Evolutionary conservation across 2,329 filamentous ascomycete genomes (phyloP).

Genomic region (Fusarium zealandicum): DNA sequence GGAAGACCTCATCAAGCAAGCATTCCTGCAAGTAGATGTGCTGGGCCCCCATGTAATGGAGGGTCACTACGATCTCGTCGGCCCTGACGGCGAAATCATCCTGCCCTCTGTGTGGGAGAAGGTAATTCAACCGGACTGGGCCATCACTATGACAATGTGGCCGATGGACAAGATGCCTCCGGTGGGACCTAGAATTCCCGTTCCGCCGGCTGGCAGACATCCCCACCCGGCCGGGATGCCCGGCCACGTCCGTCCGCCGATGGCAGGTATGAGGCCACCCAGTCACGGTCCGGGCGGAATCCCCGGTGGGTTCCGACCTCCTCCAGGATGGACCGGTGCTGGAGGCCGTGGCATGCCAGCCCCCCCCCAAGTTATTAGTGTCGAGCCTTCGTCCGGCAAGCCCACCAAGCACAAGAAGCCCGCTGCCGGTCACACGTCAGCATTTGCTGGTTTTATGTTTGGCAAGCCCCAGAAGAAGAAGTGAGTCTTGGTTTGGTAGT

Average conservation of each 20-base stretch:
- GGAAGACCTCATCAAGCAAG: conserved; percentile 86
- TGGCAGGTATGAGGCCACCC: conserved; percentile 22
- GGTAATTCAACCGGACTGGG: conserved; percentile 75
- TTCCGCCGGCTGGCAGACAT: conserved; percentile 26
- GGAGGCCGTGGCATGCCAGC: conserved; percentile 2
- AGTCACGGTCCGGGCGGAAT: conserved; percentile 9
- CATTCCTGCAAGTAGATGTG: conserved; percentile 79
- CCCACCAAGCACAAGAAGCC: conserved; percentile 38
- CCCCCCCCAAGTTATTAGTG: conserved; percentile 35
- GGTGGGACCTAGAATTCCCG: conserved; percentile 32
- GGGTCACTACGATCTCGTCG: conserved; percentile 81
- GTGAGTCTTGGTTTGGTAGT: conserved; percentile 28
- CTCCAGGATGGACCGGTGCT: conserved; percentile 29
- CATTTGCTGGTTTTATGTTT: conserved; percentile 38
- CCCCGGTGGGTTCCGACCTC: conserved; percentile 30
- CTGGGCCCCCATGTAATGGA: conserved; percentile 79
- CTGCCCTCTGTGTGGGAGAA: conserved; percentile 81
- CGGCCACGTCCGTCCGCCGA: conserved; percentile 13
- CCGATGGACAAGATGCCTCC: conserved; percentile 57
- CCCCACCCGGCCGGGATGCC: conserved; percentile 10
- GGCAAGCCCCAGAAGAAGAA: conserved; percentile 45
- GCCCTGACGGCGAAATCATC: conserved; percentile 82
- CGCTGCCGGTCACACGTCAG: conserved; percentile 18
- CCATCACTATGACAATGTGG: conserved; percentile 66
- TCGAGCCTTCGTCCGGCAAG: conserved; percentile 26